Evolutionary conservation across 2,329 filamentous ascomycete genomes (phyloP), one percentile per base, ranked within the genome.

Genomic region (Hypoxylon sp.): DNA sequence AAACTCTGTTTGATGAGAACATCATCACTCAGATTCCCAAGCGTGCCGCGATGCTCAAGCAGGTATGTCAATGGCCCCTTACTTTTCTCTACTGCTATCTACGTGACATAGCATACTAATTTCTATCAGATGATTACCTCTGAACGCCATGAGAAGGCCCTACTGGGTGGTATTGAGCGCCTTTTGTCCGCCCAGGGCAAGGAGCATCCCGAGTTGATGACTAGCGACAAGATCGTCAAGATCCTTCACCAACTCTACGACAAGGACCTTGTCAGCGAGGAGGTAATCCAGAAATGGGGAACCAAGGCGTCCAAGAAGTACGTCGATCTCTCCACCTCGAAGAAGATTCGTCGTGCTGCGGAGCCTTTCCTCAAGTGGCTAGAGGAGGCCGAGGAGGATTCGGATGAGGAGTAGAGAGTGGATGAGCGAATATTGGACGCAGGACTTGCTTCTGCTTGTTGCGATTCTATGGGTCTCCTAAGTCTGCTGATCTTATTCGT

Each of bases 291-390:
- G 82, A 91, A 91, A 74, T 99, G 96, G 95, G 95, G 94, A 72
- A 87, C 88, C 78, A 97, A 96, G 87, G 94, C 95, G 65, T 97
- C 93, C 89, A 98, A 97, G 91, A 98, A 98, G 85, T 98, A 98
- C 80, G 93, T 97, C 74, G 95, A 98, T 79, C 82, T 97, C 67
- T 79, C 90, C 66, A 94, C 90, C 68, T 97, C 93, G 83, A 95
- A 94, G 87, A 97, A 97, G 87, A 94, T 98, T 70, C 93, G 94
- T 84, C 95, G 97, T 86, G 92, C 93, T 72, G 94, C 96, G 59
- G 92, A 97, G 85, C 91, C 93, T 71, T 99, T 99, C 88, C 87
- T 98, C 77, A 92, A 90, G 75, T 98, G 94, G 95, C 93, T 98
- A 64, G 89, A 93, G 74, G 93, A 92, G 81, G 94, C 94, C 59